Conservation (phyloP, 179 eudicot species). For the Drosera spatulata region DNA sequence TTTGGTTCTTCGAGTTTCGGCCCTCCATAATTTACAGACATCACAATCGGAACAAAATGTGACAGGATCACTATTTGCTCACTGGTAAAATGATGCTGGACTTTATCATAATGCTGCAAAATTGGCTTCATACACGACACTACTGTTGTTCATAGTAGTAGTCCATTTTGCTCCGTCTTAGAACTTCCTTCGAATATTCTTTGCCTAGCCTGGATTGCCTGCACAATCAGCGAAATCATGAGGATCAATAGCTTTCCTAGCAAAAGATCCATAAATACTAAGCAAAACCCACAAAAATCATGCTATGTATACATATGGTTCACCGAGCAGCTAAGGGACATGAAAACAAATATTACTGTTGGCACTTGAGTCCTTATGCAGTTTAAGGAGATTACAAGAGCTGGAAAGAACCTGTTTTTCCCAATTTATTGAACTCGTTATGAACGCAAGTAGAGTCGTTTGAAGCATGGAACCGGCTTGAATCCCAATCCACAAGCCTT, state of each 20-base stretch:
- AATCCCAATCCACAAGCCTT: slow-evolving; percentile 75
- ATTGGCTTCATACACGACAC: no score
- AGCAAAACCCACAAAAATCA: background rate
- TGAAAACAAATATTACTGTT: background rate
- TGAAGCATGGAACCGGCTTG: slow-evolving; percentile 40
- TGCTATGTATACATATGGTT: background rate
- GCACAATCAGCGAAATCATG: slow-evolving; percentile 1
- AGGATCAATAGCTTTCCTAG: background rate
- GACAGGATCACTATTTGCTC: no score
- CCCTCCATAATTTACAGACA: no score
- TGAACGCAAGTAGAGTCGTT: slow-evolving; percentile 24
- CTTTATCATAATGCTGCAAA: no score
- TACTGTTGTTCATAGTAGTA: no score
- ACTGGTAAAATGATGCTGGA: no score
- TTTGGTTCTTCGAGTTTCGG: no score
- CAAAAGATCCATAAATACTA: background rate
- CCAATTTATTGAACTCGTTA: slow-evolving; percentile 51
- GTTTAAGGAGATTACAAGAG: background rate
- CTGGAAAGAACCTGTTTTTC: slow-evolving; percentile 45
- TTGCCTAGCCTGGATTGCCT: slow-evolving; percentile 38
- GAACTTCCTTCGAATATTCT: slow-evolving; percentile 17
- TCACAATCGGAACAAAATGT: no score
- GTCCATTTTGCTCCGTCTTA: background rate
- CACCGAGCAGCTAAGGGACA: background rate
- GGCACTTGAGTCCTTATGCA: background rate